phyloP scores from a whole-genome alignment of 139 green algal species.

The Closterium sp. region DNA sequence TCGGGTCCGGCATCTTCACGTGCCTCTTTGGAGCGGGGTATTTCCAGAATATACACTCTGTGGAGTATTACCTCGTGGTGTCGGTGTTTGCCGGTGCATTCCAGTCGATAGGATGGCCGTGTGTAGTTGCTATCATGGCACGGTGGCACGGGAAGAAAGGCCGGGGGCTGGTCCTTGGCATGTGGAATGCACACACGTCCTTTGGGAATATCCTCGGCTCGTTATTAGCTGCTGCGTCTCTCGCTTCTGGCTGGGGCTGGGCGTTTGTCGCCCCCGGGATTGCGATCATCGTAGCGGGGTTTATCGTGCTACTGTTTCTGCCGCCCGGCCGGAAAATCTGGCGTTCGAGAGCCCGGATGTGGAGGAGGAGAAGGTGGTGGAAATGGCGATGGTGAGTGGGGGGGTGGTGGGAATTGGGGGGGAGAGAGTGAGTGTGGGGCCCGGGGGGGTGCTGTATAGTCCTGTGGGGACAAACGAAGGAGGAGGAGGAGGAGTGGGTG shows the following conservation, averaged over 20 bases:
- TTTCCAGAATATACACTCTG: slow-evolving; percentile 77
- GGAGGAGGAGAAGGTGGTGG: background rate
- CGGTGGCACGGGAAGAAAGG: slow-evolving; percentile 94
- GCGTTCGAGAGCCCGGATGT: background rate
- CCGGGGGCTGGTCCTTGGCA: slow-evolving; percentile 86
- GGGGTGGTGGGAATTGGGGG: background rate
- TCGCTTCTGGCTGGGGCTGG: slow-evolving; percentile 81
- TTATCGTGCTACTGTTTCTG: slow-evolving; percentile 61
- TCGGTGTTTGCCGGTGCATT: slow-evolving; percentile 75
- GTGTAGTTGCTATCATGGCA: slow-evolving; percentile 88
- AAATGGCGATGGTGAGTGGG: background rate
- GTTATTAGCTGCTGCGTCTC: slow-evolving; percentile 66
- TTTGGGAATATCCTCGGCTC: slow-evolving; percentile 90
- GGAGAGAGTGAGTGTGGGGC: background rate
- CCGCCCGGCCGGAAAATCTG: slow-evolving; percentile 80
- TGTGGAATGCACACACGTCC: slow-evolving; percentile 94
- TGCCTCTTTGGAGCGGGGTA: slow-evolving; percentile 78
- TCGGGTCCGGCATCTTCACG: slow-evolving; percentile 71
- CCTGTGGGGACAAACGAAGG: background rate
- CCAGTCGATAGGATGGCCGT: slow-evolving; percentile 88
- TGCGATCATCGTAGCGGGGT: slow-evolving; percentile 33
- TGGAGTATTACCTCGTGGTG: slow-evolving; percentile 77
- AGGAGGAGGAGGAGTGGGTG: background rate
- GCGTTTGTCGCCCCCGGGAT: slow-evolving; percentile 77
- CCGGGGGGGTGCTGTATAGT: background rate